Evolutionary conservation across 176 grass and related monocot genomes (phyloP).

Genomic region (Calamus simplicifolius): DNA sequence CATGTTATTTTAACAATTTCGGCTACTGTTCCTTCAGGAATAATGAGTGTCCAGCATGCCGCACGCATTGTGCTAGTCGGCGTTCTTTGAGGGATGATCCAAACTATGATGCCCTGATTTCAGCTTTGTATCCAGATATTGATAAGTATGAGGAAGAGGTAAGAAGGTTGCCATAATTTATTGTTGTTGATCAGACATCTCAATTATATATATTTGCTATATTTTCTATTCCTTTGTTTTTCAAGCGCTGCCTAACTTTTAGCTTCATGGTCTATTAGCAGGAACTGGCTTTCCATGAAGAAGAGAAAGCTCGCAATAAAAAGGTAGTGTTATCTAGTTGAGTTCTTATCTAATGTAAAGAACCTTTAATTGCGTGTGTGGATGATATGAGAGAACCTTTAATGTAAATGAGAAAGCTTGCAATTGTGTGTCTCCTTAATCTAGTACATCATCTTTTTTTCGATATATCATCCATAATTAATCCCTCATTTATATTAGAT

Average conservation of each 20-base stretch:
- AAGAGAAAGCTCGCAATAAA: conserved; percentile 14
- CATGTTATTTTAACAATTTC: neutral
- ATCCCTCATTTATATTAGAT: conserved; percentile 14
- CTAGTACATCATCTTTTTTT: no score
- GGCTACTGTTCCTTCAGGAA: conserved; percentile 1
- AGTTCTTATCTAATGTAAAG: no score
- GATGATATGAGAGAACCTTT: no score
- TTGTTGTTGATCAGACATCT: no score
- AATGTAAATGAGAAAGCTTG: no score
- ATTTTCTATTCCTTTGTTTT: neutral
- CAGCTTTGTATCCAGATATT: conserved; percentile 13
- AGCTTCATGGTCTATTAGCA: neutral
- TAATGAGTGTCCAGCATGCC: conserved; percentile 19
- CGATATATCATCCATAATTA: neutral
- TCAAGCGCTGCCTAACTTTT: neutral
- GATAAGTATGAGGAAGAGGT: conserved; percentile 17
- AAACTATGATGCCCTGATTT: conserved; percentile 12
- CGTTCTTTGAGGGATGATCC: conserved; percentile 18
- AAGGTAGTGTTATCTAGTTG: conserved; percentile 1
- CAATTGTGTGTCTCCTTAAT: no score
- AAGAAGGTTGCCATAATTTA: neutral
- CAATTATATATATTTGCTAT: no score
- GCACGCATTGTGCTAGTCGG: conserved; percentile 17
- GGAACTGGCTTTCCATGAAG: conserved; percentile 15
- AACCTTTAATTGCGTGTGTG: no score